phyloP scores from a whole-genome alignment of 108 stramenopile genomes.

The Heterococcus sp. region DNA sequence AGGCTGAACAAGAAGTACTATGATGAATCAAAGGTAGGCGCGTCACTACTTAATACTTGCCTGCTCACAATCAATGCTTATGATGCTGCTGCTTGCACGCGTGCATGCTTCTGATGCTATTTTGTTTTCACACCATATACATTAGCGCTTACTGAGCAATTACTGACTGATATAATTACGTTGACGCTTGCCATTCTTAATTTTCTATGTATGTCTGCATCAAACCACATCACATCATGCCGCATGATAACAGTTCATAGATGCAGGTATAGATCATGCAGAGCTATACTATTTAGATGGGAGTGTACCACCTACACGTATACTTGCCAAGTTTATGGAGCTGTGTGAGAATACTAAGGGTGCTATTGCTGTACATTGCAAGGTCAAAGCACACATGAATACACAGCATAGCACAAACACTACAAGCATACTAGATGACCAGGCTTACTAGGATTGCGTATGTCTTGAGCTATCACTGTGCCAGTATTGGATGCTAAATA shows the following conservation, averaged over 20 bases:
- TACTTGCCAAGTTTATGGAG: slow-evolving; percentile 59
- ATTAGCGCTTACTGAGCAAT: not conserved
- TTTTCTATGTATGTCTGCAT: not conserved
- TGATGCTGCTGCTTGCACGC: too few relatives aligned
- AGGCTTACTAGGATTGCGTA: too few relatives aligned
- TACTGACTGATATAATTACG: not conserved
- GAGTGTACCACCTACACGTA: slow-evolving; percentile 74
- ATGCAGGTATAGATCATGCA: slow-evolving; percentile 82
- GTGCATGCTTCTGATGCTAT: too few relatives aligned
- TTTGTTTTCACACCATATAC: too few relatives aligned
- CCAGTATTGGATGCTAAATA: too few relatives aligned
- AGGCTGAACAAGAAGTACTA: slow-evolving; percentile 87
- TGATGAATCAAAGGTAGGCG: slow-evolving; percentile 67
- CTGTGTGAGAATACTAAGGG: slow-evolving; percentile 52
- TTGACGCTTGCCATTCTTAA: too few relatives aligned
- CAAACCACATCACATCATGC: not conserved
- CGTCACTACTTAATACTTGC: not conserved
- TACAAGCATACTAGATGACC: too few relatives aligned
- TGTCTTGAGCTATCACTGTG: not conserved
- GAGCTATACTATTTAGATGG: slow-evolving; percentile 93
- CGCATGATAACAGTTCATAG: slow-evolving; percentile 54
- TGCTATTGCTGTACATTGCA: slow-evolving; percentile 97
- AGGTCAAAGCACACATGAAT: slow-evolving; percentile 54
- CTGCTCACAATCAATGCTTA: not conserved
- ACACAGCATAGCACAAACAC: too few relatives aligned